phyloP scores from a whole-genome alignment of 371 early-diverging fungal species.

The Dentiscutata heterogama region DNA sequence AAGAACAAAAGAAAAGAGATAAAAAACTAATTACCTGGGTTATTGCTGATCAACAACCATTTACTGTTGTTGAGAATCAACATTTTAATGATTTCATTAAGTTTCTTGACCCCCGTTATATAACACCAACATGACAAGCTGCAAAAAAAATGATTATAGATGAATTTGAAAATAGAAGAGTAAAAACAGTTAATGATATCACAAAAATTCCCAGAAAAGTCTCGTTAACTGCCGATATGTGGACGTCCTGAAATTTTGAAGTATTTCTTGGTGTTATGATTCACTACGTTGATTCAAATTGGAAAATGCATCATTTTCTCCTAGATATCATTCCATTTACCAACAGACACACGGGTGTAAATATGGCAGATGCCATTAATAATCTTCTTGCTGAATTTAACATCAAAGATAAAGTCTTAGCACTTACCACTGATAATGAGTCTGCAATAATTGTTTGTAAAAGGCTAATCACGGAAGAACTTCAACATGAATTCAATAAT shows the following conservation, averaged over 20 bases:
- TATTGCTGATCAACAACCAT: too few species aligned
- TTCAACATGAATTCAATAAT: background rate
- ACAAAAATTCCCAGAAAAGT: background rate
- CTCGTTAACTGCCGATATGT: background rate
- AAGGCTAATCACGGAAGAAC: background rate
- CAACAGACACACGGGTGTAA: background rate
- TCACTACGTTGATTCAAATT: conserved; percentile 2
- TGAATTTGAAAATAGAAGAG: background rate
- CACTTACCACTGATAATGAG: conserved; percentile 24
- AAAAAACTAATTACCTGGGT: too few species aligned
- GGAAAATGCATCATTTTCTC: background rate
- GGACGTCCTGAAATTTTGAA: background rate
- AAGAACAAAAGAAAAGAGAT: too few species aligned
- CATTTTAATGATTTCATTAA: background rate
- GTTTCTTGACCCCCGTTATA: too few species aligned
- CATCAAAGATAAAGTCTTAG: conserved; percentile 9
- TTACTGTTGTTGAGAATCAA: too few species aligned
- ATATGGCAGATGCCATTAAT: background rate
- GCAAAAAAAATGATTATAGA: background rate
- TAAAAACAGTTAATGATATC: background rate
- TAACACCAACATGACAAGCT: too few species aligned
- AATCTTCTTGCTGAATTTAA: background rate
- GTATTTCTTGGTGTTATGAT: conserved; percentile 15
- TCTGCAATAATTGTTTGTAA: background rate
- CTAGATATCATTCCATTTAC: conserved; percentile 17